Evolutionary conservation across 768 basidiomycete genomes (phyloP).

Genomic region (Auricularia sp.): DNA sequence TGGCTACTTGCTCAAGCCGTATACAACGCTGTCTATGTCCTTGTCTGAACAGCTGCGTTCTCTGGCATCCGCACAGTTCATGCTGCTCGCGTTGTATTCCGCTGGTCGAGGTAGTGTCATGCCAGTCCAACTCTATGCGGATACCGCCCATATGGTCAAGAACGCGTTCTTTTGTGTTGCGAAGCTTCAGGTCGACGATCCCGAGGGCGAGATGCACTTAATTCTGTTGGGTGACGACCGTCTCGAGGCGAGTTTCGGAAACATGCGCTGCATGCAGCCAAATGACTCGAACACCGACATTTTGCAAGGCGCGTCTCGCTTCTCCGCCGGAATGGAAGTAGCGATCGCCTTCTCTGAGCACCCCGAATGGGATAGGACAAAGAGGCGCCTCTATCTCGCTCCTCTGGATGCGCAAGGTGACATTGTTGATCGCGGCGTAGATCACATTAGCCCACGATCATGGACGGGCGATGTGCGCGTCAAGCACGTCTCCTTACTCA

Average conservation of each 20-base stretch:
- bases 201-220: constrained; percentile 22
- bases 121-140: constrained; percentile 18
- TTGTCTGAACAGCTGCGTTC: constrained; percentile 24
- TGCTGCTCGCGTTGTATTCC: constrained; percentile 14
- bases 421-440: background rate
- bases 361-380: background rate
- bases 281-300: background rate
- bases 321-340: background rate
- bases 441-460: background rate
- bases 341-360: background rate
- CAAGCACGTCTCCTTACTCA: background rate
- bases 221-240: constrained; percentile 30
- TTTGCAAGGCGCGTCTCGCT: background rate
- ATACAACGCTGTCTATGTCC: constrained; percentile 18
- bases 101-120: constrained; percentile 15
- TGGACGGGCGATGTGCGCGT: background rate
- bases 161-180: constrained; percentile 30
- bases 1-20: constrained; percentile 20
- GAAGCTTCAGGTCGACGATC: constrained; percentile 25
- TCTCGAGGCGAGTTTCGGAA: constrained; percentile 16
- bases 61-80: constrained; percentile 24
- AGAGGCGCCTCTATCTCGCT: background rate
- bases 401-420: background rate
- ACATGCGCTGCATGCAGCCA: background rate
- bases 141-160: constrained; percentile 29